These are phyloP conservation scores for Quercus phellos DNA, from an alignment of 331 rosid genomes.

Conservation along the genomic window DNA sequence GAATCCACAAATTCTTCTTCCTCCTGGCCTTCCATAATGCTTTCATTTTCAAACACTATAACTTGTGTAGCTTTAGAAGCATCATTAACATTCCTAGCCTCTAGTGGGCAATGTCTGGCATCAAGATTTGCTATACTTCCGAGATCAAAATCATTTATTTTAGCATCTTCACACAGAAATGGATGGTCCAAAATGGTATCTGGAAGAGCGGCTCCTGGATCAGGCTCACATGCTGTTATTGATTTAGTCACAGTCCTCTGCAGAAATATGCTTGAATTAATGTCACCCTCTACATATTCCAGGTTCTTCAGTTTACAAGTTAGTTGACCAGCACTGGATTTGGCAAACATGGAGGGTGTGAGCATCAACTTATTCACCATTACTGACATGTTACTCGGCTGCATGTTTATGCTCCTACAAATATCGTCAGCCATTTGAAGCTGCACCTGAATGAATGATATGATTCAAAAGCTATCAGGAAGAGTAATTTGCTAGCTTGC, in stretches of 20 bases:
- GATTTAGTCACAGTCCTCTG: neutral
- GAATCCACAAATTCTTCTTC: slow-evolving; percentile 11
- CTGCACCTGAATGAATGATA: slow-evolving; percentile 22
- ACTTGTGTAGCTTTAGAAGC: neutral
- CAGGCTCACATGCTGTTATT: neutral
- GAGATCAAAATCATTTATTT: neutral
- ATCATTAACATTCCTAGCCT: slow-evolving; percentile 5
- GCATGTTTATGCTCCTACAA: neutral
- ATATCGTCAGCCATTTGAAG: neutral
- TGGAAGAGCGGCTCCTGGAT: neutral
- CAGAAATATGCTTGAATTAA: neutral
- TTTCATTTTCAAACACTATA: slow-evolving; percentile 2
- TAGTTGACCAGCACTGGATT: neutral
- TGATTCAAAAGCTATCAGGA: neutral
- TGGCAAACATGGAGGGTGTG: neutral
- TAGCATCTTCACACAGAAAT: slow-evolving; percentile 6
- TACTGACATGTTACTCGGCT: neutral
- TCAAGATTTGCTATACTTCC: slow-evolving; percentile 1
- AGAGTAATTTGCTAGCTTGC: neutral
- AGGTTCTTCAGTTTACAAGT: slow-evolving; percentile 8
- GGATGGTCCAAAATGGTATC: slow-evolving; percentile 5
- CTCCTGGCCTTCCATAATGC: slow-evolving; percentile 12
- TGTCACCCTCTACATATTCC: slow-evolving; percentile 3
- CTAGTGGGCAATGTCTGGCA: neutral
- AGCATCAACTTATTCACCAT: neutral